Percentiles rank a stretch among this genome's conserved stretches.
Conservation (phyloP, 2,329 filamentous ascomycete genomes). For the Westerdykella aurantiaca region DNA sequence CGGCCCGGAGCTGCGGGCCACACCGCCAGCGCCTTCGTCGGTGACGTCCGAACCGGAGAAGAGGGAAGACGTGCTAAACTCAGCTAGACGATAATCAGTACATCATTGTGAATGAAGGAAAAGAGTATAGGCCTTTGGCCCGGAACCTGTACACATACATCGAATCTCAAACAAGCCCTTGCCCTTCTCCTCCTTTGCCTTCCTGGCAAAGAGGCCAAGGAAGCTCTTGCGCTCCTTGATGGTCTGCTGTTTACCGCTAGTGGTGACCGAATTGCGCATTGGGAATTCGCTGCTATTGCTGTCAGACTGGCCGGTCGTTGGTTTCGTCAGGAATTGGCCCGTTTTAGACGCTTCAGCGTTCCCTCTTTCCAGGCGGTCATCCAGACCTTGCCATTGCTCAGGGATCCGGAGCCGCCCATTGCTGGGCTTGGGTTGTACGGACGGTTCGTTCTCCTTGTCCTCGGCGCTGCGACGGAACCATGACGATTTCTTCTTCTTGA, state of each 20-base stretch:
- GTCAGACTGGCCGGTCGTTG: not conserved
- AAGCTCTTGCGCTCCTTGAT: constrained; percentile 37
- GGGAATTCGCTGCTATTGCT: constrained; percentile 41
- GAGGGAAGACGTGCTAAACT: constrained; percentile 27
- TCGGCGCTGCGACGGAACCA: constrained; percentile 41
- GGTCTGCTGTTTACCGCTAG: constrained; percentile 36
- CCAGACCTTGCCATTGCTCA: constrained; percentile 32
- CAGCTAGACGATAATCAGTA: constrained; percentile 12
- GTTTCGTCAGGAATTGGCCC: no score
- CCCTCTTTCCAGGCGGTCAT: constrained; percentile 29
- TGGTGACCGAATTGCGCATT: constrained; percentile 32
- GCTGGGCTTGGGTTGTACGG: constrained; percentile 18
- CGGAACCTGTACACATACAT: constrained; percentile 39
- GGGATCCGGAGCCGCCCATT: constrained; percentile 26
- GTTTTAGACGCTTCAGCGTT: not conserved
- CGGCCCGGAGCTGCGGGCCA: constrained; percentile 38
- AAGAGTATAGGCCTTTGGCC: no score
- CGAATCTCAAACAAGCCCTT: constrained; percentile 28
- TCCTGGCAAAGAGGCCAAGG: constrained; percentile 50
- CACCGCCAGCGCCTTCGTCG: constrained; percentile 29
- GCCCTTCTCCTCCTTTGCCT: constrained; percentile 38
- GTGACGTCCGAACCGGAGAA: constrained; percentile 33
- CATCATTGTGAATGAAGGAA: constrained; percentile 12
- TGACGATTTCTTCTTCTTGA: constrained; percentile 42
- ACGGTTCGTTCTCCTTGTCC: constrained; percentile 26